Base-by-base conservation (phyloP, 2,329 filamentous ascomycete genomes). In the Acrocalymma vagum region DNA sequence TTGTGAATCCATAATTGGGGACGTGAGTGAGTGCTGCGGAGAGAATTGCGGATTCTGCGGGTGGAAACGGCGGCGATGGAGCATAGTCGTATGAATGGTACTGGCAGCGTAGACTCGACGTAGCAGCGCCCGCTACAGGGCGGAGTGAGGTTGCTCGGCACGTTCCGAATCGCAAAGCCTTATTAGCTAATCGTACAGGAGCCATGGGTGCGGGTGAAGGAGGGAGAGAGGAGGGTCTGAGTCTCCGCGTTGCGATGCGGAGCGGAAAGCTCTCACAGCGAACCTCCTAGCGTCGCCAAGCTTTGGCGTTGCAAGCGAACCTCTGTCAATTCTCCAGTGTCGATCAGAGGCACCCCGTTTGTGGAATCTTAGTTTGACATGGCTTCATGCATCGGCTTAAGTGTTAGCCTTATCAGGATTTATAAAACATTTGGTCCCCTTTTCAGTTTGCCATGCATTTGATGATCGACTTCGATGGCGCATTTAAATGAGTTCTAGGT, bases 1-100 rank as follows among this genome's bases (percentile, higher is more conserved):
- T 74, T 0, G 90, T 89, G 78, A 97, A 99, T 65, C 94, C 94
- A 67, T 90, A 81, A 34, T 79, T 70, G 13, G 91, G 90, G 8
- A 97, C 84, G 67, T 95, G 88, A 20, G 73, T 67, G 58, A 94
- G 83, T 13, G 92, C 87, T n/a, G 90, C 84, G 29, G 86, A 79
- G 49, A 99, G 87, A 65, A 97, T 95, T 41, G 82, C 75, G 28
- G 79, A 75, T 76, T 96, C 90, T 66, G 81, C 78, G 48, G 77
- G 70, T 62, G 79, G 83, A 77, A 90, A 95, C 48, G 81, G 78
- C 2, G 81, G 74, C 10, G 82, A 75, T 38, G 63, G 56, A 6
- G 47, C 54, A 37, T 68, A 62, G 23, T 70, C 67, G 30, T 68
- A 65, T 6, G 68, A 70, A 38, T 70, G 68, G 38, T 69, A 71